These are phyloP conservation scores for Fusarium pseudoanthophilum DNA, from an alignment of 2,329 filamentous ascomycete genomes.

Conservation along the genomic window DNA sequence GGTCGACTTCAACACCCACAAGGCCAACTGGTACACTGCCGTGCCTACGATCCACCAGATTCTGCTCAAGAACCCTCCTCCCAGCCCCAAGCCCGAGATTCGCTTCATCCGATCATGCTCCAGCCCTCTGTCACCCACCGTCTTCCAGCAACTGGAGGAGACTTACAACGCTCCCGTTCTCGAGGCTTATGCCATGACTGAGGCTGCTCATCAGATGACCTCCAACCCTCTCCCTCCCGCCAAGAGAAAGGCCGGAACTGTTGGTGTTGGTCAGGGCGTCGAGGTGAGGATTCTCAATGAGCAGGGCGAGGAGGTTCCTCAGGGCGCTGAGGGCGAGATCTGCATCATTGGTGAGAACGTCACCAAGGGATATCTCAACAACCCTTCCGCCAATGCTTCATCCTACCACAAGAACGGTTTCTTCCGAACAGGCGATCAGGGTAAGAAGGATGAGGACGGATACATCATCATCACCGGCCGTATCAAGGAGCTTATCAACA, in stretches of 20 bases:
- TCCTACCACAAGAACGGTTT: constrained; percentile 81
- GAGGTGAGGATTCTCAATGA: constrained; percentile 81
- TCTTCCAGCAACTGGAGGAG: constrained; percentile 81
- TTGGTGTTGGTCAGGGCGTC: constrained; percentile 85
- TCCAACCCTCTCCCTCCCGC: constrained; percentile 77
- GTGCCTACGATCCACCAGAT: constrained; percentile 96
- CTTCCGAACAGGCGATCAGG: constrained; percentile 90
- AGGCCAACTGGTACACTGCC: constrained; percentile 91
- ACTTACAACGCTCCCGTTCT: constrained; percentile 82
- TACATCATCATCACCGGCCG: constrained; percentile 89
- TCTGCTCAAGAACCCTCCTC: constrained; percentile 77
- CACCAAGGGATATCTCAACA: constrained; percentile 87
- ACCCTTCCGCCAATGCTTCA: constrained; percentile 77
- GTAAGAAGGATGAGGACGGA: constrained; percentile 80
- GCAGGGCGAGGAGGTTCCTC: constrained; percentile 72
- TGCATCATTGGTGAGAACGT: constrained; percentile 86
- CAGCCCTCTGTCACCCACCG: constrained; percentile 82
- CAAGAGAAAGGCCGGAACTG: constrained; percentile 82
- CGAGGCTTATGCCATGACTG: constrained; percentile 93
- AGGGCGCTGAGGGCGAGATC: constrained; percentile 81
- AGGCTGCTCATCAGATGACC: constrained; percentile 87
- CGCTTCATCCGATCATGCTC: constrained; percentile 91
- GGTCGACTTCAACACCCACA: constrained; percentile 76
- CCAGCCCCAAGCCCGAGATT: constrained; percentile 75
- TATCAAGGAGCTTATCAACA: constrained; percentile 94